A percentile compares a stretch with the other conserved stretches of the same genome.
Conservation (phyloP, 495 filamentous ascomycete genomes). For the Massariosphaeria phaeospora region DNA sequence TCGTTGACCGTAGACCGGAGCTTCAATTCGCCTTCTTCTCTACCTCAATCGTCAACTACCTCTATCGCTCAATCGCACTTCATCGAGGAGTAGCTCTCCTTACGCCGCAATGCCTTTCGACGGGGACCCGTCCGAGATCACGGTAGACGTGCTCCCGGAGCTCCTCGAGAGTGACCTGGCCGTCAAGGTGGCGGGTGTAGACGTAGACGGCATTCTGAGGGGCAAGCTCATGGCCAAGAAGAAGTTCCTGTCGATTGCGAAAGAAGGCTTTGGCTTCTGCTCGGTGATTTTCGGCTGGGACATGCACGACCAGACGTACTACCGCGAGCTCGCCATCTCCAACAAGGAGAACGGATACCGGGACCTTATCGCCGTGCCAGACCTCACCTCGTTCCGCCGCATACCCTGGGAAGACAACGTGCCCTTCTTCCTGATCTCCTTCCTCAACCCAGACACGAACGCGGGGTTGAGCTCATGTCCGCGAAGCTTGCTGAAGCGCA, state of each 20-base stretch:
- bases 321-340: constrained; percentile 75
- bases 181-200: constrained; percentile 83
- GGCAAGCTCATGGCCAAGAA: constrained; percentile 94
- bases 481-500: constrained; percentile 64
- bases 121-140: constrained; percentile 42
- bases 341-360: constrained; percentile 92
- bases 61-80: background rate
- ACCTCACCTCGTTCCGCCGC: constrained; percentile 73
- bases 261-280: constrained; percentile 91
- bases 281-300: constrained; percentile 97
- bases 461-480: constrained; percentile 76
- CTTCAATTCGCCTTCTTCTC: background rate
- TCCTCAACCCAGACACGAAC: constrained; percentile 68
- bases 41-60: background rate
- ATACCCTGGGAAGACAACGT: constrained; percentile 94
- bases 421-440: constrained; percentile 89
- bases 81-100: too few species aligned
- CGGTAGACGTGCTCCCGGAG: constrained; percentile 57
- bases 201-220: constrained; percentile 85
- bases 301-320: constrained; percentile 92
- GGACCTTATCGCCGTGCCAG: constrained; percentile 79
- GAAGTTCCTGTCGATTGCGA: constrained; percentile 84
- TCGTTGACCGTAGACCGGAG: too few species aligned
- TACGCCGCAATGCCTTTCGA: constrained; percentile 9
- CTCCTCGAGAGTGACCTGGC: constrained; percentile 70